Percentiles rank a stretch among this genome's conserved stretches.
phyloP scores from a whole-genome alignment of 2,329 filamentous ascomycete species.

The Lasiodiplodia citricola region DNA sequence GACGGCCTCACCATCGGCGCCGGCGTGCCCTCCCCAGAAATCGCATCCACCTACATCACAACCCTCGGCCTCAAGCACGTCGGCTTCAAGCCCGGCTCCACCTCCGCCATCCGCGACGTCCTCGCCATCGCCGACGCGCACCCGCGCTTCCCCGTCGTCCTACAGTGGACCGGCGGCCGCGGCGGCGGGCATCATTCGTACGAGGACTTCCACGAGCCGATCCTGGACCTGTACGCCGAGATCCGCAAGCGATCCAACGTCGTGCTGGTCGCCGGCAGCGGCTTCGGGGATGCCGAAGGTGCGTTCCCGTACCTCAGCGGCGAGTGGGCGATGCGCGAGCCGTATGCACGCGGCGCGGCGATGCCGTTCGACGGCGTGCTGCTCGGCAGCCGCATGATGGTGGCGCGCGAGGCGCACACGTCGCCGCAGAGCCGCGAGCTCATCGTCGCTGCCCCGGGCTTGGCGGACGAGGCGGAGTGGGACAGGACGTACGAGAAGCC shows the following conservation, averaged over 20 bases:
- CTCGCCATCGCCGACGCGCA: conserved; percentile 96
- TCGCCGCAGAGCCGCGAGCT: conserved; percentile 87
- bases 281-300: conserved; percentile 87
- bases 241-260: conserved; percentile 87
- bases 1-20: conserved; percentile 92
- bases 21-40: conserved; percentile 90
- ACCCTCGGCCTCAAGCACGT: conserved; percentile 89
- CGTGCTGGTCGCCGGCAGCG: conserved; percentile 86
- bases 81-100: conserved; percentile 89
- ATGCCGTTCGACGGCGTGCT: conserved; percentile 95
- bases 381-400: conserved; percentile 94
- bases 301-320: conserved; percentile 93
- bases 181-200: conserved; percentile 94
- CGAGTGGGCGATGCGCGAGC: conserved; percentile 72
- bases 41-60: conserved; percentile 89
- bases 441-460: conserved; percentile 82
- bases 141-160: conserved; percentile 86
- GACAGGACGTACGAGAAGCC: conserved; percentile 81
- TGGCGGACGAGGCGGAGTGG: conserved; percentile 78
- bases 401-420: conserved; percentile 88
- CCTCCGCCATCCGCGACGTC: conserved; percentile 84
- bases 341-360: conserved; percentile 78
- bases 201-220: conserved; percentile 92
- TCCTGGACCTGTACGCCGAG: conserved; percentile 87
- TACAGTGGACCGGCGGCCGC: conserved; percentile 95